Evolutionary conservation across 257 asterid species (phyloP), one percentile per base, ranked within the genome.

Genomic region (Jacaranda copaia): DNA sequence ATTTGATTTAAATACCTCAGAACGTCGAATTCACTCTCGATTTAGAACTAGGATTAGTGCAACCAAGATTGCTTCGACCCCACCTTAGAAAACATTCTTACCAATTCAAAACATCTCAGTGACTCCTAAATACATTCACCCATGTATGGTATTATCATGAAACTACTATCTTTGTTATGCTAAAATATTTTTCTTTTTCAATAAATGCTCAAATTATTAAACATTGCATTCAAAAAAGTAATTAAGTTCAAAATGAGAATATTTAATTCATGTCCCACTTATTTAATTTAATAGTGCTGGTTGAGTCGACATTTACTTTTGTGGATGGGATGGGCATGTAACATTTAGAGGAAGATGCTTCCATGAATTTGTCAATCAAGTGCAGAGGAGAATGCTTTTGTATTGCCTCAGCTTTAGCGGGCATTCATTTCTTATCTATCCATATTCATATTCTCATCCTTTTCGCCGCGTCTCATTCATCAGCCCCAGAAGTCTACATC

Each of bases 331-430:
- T 59, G 20, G 20, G 25, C 20, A 2, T 56, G 19, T 70, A 35
- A 60, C 49, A 35, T 32, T 58, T 60, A 63, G 10, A 16, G 57
- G 39, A 40, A 42, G 46, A 61, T 42, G 48, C 10, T 16, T 6
- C 5, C 60, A 18, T n/a, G 18, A 58, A 19, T 5, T 19, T 67
- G 19, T 36, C 58, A 59, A 77, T 72, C 74, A 36, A 63, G 74
- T 72, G 78, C 13, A 45, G 55, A 43, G 63, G 74, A 64, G 73
- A 76, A 81, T 20, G 70, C 70, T 69, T 75, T 75, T 19, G 19
- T 20, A 73, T 65, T 76, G 85, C 74, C 76, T 32, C 36, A 58
- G 77, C 82, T 81, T 81, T 81, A 72, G 16, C 64, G 3, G 71
- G 68, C 85, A 81, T 40, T 15, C 74, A 25, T 43, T 70, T 73